Evolutionary conservation across 208 protist genomes (phyloP), one percentile per base, ranked within the genome.

Genomic region (Novymonas esmeraldas): DNA sequence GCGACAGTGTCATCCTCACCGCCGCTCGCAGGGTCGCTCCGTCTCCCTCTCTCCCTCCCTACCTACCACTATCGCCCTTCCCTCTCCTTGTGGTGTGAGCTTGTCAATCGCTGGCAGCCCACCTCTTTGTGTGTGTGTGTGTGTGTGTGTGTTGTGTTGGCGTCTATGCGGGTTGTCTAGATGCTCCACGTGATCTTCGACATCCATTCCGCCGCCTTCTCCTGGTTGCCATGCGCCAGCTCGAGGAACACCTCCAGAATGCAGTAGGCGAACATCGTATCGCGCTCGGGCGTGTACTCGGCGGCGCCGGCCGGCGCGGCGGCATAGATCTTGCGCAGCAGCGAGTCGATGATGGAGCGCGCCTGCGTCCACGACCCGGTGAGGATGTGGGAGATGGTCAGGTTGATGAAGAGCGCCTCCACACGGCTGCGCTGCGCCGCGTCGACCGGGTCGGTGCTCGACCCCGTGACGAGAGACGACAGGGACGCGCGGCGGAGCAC

Each of bases 341-440:
- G 76, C 33, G 84, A 88, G 45, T 96, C 84, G 74, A 94, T 79
- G 48, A 90, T 80, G 20, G 71, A 66, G 60, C 87, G 73, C n/a
- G 91, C 91, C 66, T 96, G 85, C 44, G 82, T 93, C 88, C 87
- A 96, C 26, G 81, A 85, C 24, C 91, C 91, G 13, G 76, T 89
- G 24, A 92, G 74, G 54, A 96, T 91, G 54, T 94, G 87, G 34
- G 88, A 88, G 39, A 96, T 76, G 28, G 86, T 82, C 34, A 96
- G 49, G 61, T 94, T 92, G 24, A 93, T 73, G 61, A 96, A 92
- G 60, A 96, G 82, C n/a, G 82, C 79, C 72, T 94, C 88, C 31
- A 94, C 64, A 58, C 88, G 88, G 61, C 86, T 88, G 46, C 88
- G 83, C 64, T 96, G 91, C 28, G 87, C 81, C 28, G 62, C 72